Base-by-base conservation (phyloP, 192 early-diverging fungal species). In the Coemansia sp. region DNA sequence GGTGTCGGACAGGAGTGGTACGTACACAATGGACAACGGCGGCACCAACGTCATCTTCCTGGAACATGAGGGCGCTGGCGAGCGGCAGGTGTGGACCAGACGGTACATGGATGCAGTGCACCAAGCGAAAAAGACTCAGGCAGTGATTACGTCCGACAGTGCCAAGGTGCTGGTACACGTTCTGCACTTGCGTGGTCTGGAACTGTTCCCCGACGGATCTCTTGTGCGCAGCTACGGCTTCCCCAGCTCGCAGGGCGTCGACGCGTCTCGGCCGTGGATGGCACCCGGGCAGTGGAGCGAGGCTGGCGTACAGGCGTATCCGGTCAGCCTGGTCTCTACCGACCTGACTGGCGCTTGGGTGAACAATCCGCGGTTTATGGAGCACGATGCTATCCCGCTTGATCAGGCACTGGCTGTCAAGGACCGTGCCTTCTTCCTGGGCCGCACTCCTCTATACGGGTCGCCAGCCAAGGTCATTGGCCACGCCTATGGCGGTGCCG, bases 351-450 rank as follows among this genome's bases (percentile, higher is more conserved):
- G 79, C 18, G 56, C 58, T 26, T 70, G 70, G 74, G 66, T 62
- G n/a, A 68, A 64, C 57, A 82, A 94, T 70, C 80, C 91, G 18
- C 85, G 94, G 34, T 87, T 83, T 33, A 67, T 83, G 37, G 92
- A 95, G 67, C 81, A 84, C 43, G 83, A 88, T 17, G 82, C 95
- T 12, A 62, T 80, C 15, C 81, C 87, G 2, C 60, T 94, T 0
- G 74, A 76, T 1, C 79, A 82, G n/a, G 91, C 92, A 53, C 93
- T 90, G 58, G 93, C 91, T 9, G 11, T 88, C 10, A 63, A 67
- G 2, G 85, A 85, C 3, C 78, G 81, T 15, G 87, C 93, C 3
- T 95, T 97, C 68, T 95, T 94, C 70, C 69, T 98, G 53, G 91
- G 90, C 9, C 67, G 70, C 42, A 59, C 70, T 12, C 68, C 74